Evolutionary conservation across 306 rosid species (phyloP), one percentile per base, ranked within the genome.

Genomic region (Castanea sativa): DNA sequence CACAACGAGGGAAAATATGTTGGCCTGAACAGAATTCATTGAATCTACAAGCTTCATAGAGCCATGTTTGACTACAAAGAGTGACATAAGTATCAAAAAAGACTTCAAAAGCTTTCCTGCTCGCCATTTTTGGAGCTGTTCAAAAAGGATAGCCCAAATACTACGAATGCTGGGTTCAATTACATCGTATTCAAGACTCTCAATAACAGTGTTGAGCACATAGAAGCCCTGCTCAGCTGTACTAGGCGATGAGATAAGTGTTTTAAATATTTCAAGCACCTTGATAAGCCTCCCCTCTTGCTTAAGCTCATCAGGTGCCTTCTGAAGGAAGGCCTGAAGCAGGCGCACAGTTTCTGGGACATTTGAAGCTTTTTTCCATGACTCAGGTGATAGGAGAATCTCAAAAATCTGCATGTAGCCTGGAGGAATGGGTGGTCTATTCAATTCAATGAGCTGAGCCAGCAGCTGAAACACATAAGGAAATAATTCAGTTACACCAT

Each of bases 321-420:
- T 95, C 81, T 93, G 97, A 85, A 95, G 98, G 89, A 95, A 93
- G 59, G 99, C 99, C 88, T 90, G 99, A 76, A 95, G 97, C 60
- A 95, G 84, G 67, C 97, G 98, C 74, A 95, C 99, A 76, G 93
- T 97, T 25, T 98, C 99, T 38, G 99, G 99, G 58, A 95, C 98
- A 82, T 87, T 95, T 57, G 99, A 80, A 74, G 92, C 73, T 81
- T 89, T 91, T 84, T 85, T 90, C 99, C 99, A 95, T 21, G 90
- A 85, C 6, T 93, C 98, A 51, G 98, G 99, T 30, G 94, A 91
- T 86, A 95, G 80, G 55, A 95, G 92, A 71, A 95, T 87, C 81
- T 82, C 90, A 86, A 95, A 95, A 81, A 95, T 89, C 79, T 85
- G 92, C 96, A 91, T 90, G 89, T 95, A 95, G 80, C 83, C 83